phyloP scores from a whole-genome alignment of 805 yeast species.

The Candida manassasensis region DNA sequence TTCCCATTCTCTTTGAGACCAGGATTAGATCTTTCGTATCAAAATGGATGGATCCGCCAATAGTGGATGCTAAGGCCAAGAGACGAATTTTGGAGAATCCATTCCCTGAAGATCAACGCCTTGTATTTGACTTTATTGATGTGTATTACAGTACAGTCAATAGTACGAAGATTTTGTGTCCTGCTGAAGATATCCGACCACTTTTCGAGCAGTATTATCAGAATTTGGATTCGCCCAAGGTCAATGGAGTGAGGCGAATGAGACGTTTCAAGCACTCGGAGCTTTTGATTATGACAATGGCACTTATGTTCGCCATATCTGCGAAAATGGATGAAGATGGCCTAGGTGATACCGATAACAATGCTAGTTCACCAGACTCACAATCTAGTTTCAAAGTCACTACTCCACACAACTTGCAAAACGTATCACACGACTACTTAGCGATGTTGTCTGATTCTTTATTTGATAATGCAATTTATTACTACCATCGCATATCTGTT shows the following conservation, averaged over 20 bases:
- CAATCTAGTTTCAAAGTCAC: constrained; percentile 4
- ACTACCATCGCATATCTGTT: constrained; percentile 47
- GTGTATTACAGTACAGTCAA: constrained; percentile 19
- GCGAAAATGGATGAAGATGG: constrained; percentile 17
- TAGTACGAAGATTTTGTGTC: constrained; percentile 19
- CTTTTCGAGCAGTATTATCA: constrained; percentile 24
- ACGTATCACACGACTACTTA: constrained; percentile 11
- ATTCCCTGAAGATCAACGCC: constrained; percentile 19
- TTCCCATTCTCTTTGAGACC: constrained; percentile 23
- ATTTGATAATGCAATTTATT: constrained; percentile 38
- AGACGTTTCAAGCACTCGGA: constrained; percentile 25
- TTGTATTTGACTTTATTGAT: constrained; percentile 25
- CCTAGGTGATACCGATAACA: not conserved
- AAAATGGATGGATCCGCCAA: constrained; percentile 30
- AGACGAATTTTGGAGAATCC: constrained; percentile 20
- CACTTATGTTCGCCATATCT: constrained; percentile 22
- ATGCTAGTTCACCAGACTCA: not conserved
- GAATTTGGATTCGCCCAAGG: constrained; percentile 7
- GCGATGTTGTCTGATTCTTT: constrained; percentile 15
- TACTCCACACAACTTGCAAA: constrained; percentile 1
- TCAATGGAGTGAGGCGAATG: constrained; percentile 3
- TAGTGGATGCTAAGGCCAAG: constrained; percentile 15
- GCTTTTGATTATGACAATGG: constrained; percentile 28
- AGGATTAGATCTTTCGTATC: constrained; percentile 14
- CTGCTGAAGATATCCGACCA: constrained; percentile 10